phyloP scores from a whole-genome alignment of 441 rosid genomes.

The Kokia cookei region DNA sequence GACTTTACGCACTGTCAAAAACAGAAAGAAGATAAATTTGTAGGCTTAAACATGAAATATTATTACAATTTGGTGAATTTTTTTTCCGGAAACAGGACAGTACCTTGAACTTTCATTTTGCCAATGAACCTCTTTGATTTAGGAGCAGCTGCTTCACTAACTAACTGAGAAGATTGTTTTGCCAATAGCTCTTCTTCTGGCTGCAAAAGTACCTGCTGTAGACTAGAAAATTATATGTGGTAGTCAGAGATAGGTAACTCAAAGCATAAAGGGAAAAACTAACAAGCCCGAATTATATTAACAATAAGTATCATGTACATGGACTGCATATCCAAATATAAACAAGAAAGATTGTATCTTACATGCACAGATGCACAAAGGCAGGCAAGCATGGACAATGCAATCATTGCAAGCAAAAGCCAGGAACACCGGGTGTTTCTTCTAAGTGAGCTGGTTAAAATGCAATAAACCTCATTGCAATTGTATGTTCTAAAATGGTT shows the following conservation, averaged over 20 bases:
- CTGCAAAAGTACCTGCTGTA: constrained; percentile 70
- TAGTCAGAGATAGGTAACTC: constrained; percentile 10
- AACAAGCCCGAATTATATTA: background rate
- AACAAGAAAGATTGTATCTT: background rate
- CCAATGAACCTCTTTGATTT: constrained; percentile 64
- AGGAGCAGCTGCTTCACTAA: constrained; percentile 51
- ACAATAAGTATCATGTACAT: background rate
- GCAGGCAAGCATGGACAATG: background rate
- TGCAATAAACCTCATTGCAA: background rate
- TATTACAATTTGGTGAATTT: background rate
- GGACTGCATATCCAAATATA: background rate
- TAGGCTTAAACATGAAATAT: constrained; percentile 4
- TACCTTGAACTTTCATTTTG: constrained; percentile 87
- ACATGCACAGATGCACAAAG: background rate
- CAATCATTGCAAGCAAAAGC: background rate
- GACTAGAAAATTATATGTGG: constrained; percentile 21
- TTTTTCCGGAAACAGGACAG: background rate
- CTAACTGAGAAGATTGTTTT: constrained; percentile 45
- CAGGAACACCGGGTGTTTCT: background rate
- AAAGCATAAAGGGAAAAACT: background rate
- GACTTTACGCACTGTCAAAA: constrained; percentile 61
- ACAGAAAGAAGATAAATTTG: constrained; percentile 11
- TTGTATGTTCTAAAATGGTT: background rate
- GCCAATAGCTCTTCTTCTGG: constrained; percentile 86
- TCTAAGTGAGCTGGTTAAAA: background rate